These are phyloP conservation scores for Ammopiptanthus mongolicus DNA, from an alignment of 306 rosid species.

Conservation along the genomic window DNA sequence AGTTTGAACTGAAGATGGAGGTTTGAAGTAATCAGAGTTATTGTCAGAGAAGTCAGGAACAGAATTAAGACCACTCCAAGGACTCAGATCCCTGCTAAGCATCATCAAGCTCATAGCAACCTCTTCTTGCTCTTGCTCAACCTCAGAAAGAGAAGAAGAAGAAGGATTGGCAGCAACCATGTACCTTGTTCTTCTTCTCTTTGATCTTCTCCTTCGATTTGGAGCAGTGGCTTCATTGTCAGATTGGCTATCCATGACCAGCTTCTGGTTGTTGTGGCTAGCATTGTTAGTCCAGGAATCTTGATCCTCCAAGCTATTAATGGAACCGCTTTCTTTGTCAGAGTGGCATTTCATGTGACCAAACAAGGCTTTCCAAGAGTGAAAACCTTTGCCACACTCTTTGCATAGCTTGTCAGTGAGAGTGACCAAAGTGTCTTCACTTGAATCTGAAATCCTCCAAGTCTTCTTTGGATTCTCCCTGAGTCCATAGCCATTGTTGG, in stretches of 20 bases:
- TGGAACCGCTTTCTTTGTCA: constrained; percentile 47
- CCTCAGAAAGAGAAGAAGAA: constrained; percentile 62
- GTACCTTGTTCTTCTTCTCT: constrained; percentile 60
- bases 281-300: constrained; percentile 53
- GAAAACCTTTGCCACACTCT: constrained; percentile 79
- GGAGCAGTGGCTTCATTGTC: constrained; percentile 65
- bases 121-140: constrained; percentile 82
- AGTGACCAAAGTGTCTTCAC: constrained; percentile 33
- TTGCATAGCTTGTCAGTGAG: constrained; percentile 55
- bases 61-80: constrained; percentile 47
- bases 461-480: constrained; percentile 83
- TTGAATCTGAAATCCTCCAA: constrained; percentile 49
- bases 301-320: constrained; percentile 44
- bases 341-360: constrained; percentile 95
- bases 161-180: constrained; percentile 31
- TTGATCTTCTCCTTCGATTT: constrained; percentile 48
- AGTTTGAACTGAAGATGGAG: constrained; percentile 40
- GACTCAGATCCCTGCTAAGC: constrained; percentile 65
- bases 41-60: constrained; percentile 62
- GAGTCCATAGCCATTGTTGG: constrained; percentile 52
- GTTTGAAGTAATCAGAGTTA: constrained; percentile 41
- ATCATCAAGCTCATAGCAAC: constrained; percentile 88
- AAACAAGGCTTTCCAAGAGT: constrained; percentile 77
- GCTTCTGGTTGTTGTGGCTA: constrained; percentile 19
- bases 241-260: constrained; percentile 54